phyloP scores from a whole-genome alignment of 208 protist species.

The Trypanosomatidae sp. region DNA sequence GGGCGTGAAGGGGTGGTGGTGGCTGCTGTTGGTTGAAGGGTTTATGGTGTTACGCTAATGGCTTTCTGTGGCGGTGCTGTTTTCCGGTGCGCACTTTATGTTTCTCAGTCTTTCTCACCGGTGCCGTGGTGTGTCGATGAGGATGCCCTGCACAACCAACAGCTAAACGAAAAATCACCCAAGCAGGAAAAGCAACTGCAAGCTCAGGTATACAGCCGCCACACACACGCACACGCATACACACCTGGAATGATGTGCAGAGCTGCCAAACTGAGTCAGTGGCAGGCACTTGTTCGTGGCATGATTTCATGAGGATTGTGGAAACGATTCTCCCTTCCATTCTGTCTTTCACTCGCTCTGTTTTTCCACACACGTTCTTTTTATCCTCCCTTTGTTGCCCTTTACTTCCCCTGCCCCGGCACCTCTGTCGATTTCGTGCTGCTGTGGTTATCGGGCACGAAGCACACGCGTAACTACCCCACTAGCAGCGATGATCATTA shows the following conservation, averaged over 20 bases:
- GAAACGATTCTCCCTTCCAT: not conserved
- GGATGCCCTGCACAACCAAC: not conserved
- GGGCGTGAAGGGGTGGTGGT: not conserved
- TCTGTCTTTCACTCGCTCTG: not conserved
- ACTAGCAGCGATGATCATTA: too few relatives aligned
- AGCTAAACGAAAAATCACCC: too few relatives aligned
- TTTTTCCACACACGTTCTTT: not conserved
- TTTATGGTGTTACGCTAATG: not conserved
- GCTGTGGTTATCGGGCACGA: too few relatives aligned
- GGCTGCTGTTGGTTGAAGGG: not conserved
- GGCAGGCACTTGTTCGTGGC: not conserved
- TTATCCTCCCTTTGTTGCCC: slow-evolving; percentile 1
- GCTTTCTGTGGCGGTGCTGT: not conserved
- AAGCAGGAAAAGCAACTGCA: too few relatives aligned
- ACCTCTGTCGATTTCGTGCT: not conserved
- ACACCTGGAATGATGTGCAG: not conserved
- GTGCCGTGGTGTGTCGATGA: too few relatives aligned
- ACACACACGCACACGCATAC: not conserved
- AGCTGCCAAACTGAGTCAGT: not conserved
- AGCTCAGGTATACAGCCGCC: too few relatives aligned
- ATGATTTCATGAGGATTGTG: slow-evolving; percentile 1
- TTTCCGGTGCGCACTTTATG: not conserved
- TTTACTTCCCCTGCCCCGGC: not conserved
- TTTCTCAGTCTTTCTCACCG: too few relatives aligned
- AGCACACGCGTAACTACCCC: too few relatives aligned